These are phyloP conservation scores for Dioscorea zingiberensis DNA, from an alignment of 106 monocot genomes.

Conservation along the genomic window DNA sequence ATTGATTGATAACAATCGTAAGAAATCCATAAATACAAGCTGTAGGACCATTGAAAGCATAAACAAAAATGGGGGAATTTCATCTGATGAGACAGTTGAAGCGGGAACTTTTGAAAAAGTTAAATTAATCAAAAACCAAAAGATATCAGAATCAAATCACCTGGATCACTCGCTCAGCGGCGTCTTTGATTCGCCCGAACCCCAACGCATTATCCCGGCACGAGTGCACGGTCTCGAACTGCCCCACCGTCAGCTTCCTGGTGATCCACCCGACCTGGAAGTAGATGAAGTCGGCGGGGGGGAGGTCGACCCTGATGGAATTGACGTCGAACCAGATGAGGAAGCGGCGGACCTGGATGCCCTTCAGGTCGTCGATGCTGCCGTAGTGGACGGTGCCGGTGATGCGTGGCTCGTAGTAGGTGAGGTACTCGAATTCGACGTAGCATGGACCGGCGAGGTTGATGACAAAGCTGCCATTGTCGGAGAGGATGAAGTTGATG, in stretches of 20 bases:
- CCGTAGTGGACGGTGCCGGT: constrained; percentile 56
- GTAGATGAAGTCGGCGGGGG: constrained; percentile 59
- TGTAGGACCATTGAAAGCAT: too few relatives aligned
- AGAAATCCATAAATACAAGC: too few relatives aligned
- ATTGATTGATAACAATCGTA: too few relatives aligned
- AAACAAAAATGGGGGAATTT: too few relatives aligned
- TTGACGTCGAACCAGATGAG: constrained; percentile 72
- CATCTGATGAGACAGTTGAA: too few relatives aligned
- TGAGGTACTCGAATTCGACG: constrained; percentile 62
- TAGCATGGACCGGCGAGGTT: constrained; percentile 54
- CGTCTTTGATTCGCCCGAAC: background rate
- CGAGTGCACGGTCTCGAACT: constrained; percentile 52
- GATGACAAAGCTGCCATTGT: constrained; percentile 36
- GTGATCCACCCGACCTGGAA: constrained; percentile 66
- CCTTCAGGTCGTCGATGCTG: constrained; percentile 29
- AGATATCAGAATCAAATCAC: background rate
- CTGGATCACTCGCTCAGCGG: background rate
- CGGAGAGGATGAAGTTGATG: constrained; percentile 34
- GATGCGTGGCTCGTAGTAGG: constrained; percentile 47
- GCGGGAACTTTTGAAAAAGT: too few relatives aligned
- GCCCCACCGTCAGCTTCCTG: constrained; percentile 44
- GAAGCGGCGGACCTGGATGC: constrained; percentile 56
- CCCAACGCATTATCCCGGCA: constrained; percentile 20
- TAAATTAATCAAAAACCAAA: too few relatives aligned
- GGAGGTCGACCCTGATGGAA: constrained; percentile 67